A percentile compares a stretch with the other conserved stretches of the same genome.
phyloP scores from a whole-genome alignment of 192 early-diverging fungal species.

The Obelidium mucronatum region DNA sequence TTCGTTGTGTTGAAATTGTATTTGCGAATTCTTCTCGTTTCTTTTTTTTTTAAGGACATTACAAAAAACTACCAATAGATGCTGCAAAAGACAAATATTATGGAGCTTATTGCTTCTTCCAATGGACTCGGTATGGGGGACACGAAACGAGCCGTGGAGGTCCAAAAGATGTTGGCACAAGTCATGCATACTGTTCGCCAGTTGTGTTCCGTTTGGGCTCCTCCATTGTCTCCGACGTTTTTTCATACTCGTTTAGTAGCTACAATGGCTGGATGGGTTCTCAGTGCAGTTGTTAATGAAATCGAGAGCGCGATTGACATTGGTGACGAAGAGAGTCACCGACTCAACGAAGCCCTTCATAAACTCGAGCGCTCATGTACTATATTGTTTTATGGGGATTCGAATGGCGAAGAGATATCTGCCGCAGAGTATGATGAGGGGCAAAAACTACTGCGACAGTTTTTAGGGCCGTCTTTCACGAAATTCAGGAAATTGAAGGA shows the following conservation, averaged over 20 bases:
- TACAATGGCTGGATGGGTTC: conserved; percentile 29
- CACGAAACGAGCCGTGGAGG: neutral
- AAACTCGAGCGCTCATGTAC: conserved; percentile 18
- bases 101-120: conserved; percentile 11
- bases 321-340: conserved; percentile 49
- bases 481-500: conserved; percentile 34
- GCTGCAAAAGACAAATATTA: conserved; percentile 23
- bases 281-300: conserved; percentile 34
- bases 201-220: conserved; percentile 15
- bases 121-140: conserved; percentile 26
- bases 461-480: neutral
- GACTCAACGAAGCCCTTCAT: conserved; percentile 36
- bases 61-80: neutral
- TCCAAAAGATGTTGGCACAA: conserved; percentile 10
- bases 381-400: neutral
- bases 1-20: conserved; percentile 26
- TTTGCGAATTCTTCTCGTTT: neutral
- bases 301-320: conserved; percentile 46
- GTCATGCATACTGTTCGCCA: conserved; percentile 6
- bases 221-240: conserved; percentile 6
- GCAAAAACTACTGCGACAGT: neutral
- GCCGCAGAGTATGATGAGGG: neutral
- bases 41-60: too few relatives aligned
- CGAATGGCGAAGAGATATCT: neutral
- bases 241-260: neutral